Evolutionary conservation across 192 early-diverging fungal genomes (phyloP).

Genomic region (Gaertneriomyces sp.): DNA sequence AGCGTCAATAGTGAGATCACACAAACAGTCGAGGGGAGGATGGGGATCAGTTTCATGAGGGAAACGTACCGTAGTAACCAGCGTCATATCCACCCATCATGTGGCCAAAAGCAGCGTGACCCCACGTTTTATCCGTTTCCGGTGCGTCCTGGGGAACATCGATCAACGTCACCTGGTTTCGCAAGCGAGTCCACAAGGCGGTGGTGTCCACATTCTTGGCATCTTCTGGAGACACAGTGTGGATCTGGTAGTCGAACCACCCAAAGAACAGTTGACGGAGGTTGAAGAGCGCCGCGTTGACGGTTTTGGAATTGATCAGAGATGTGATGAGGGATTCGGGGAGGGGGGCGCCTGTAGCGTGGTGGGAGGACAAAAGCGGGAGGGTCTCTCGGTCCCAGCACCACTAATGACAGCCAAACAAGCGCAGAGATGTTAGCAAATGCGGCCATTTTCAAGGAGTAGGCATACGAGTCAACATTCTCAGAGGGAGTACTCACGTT

Average conservation of each 20-base stretch:
- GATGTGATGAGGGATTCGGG: conserved; percentile 67
- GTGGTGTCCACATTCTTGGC: conserved; percentile 34
- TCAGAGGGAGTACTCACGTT: conserved; percentile 46
- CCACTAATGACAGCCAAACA: conserved; percentile 21
- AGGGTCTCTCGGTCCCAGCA: conserved; percentile 40
- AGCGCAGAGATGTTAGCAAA: not conserved
- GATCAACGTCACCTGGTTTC: conserved; percentile 36
- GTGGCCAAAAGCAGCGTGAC: conserved; percentile 57
- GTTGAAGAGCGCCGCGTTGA: conserved; percentile 67
- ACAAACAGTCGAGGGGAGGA: not conserved
- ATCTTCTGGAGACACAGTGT: conserved; percentile 52
- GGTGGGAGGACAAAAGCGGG: conserved; percentile 59
- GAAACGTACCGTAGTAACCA: conserved; percentile 1
- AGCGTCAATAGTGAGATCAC: not conserved
- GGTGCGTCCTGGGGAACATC: too few relatives aligned
- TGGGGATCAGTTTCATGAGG: too few relatives aligned
- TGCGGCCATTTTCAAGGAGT: not conserved
- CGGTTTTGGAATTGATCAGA: conserved; percentile 71
- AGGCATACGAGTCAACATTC: too few relatives aligned
- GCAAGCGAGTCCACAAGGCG: conserved; percentile 45
- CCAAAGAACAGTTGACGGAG: conserved; percentile 76
- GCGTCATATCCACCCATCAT: conserved; percentile 74
- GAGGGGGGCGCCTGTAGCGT: conserved; percentile 56
- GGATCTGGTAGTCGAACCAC: conserved; percentile 71
- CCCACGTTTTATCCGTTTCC: conserved; percentile 19